Conservation (phyloP, 106 monocot species). For the Triglochin maritima region DNA sequence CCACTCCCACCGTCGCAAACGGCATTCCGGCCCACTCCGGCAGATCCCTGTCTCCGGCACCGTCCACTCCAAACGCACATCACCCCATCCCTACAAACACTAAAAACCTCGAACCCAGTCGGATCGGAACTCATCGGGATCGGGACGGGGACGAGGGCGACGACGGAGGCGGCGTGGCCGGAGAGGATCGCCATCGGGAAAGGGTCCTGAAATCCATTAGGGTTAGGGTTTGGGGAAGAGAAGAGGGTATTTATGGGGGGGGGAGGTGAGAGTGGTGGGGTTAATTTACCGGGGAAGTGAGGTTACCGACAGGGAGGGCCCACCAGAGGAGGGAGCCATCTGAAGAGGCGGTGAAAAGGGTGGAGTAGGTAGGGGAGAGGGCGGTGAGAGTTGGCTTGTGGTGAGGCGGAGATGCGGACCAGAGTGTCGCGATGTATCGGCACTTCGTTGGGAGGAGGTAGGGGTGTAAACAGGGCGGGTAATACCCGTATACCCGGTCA, state of each 20-base stretch:
- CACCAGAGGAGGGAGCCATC: conserved; percentile 81
- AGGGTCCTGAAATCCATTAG: neutral
- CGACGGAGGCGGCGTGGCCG: conserved; percentile 33
- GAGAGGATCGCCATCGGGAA: conserved; percentile 32
- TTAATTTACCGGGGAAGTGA: neutral
- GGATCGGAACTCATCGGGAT: too few species aligned
- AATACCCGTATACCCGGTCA: too few species aligned
- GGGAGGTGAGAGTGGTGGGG: neutral
- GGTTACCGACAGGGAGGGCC: conserved; percentile 11
- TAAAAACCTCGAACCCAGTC: conserved; percentile 19
- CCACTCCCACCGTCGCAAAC: neutral
- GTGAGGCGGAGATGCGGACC: conserved; percentile 38
- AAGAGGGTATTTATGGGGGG: neutral
- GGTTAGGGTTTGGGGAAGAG: too few species aligned
- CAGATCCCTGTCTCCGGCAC: conserved; percentile 55
- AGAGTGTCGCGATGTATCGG: conserved; percentile 52
- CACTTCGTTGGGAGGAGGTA: conserved; percentile 43
- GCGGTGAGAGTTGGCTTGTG: conserved; percentile 42
- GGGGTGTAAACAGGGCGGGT: too few species aligned
- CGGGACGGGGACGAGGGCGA: conserved; percentile 6
- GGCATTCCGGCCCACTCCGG: conserved; percentile 62
- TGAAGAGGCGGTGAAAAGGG: conserved; percentile 70
- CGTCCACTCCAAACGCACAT: conserved; percentile 64
- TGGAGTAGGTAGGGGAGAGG: conserved; percentile 12
- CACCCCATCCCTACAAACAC: conserved; percentile 54